phyloP scores from a whole-genome alignment of 176 grass and related monocot species.

The Rhipidocladum racemiflorum region DNA sequence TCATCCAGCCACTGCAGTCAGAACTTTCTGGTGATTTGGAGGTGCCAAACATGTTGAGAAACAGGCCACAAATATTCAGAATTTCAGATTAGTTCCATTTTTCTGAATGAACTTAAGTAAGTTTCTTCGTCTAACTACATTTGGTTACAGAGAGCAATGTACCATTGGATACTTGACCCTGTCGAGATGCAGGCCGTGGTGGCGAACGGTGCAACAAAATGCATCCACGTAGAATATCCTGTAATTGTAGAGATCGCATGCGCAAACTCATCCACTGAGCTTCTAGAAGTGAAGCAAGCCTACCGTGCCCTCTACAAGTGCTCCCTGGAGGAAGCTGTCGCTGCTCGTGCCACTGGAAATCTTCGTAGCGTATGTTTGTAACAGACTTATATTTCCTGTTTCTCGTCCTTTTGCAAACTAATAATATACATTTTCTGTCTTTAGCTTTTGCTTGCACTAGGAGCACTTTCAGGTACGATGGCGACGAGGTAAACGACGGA shows the following conservation, averaged over 20 bases:
- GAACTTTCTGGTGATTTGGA: constrained; percentile 78
- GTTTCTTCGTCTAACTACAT: neutral
- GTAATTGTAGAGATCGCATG: constrained; percentile 70
- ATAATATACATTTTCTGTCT: neutral
- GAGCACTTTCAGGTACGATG: constrained; percentile 71
- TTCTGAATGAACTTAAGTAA: neutral
- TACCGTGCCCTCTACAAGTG: constrained; percentile 63
- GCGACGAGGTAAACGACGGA: constrained; percentile 46
- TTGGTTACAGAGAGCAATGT: constrained; percentile 56
- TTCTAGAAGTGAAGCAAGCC: constrained; percentile 59
- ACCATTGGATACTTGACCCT: constrained; percentile 70
- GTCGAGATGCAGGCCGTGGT: constrained; percentile 61
- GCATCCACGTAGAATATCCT: constrained; percentile 41
- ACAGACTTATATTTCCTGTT: neutral
- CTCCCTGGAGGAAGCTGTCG: constrained; percentile 86
- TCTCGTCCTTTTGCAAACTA: neutral
- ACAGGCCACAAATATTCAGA: neutral
- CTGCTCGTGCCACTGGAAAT: constrained; percentile 48
- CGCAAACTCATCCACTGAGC: constrained; percentile 53
- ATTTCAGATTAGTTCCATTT: neutral
- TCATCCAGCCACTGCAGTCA: constrained; percentile 63
- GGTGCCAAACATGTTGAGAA: constrained; percentile 20
- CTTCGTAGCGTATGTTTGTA: constrained; percentile 34
- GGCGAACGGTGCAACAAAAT: constrained; percentile 52
- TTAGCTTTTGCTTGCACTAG: constrained; percentile 58